Percentiles rank a stretch among this genome's conserved stretches.
Evolutionary conservation across 306 rosid species (phyloP).

Genomic region (Vachellia collinsii): DNA sequence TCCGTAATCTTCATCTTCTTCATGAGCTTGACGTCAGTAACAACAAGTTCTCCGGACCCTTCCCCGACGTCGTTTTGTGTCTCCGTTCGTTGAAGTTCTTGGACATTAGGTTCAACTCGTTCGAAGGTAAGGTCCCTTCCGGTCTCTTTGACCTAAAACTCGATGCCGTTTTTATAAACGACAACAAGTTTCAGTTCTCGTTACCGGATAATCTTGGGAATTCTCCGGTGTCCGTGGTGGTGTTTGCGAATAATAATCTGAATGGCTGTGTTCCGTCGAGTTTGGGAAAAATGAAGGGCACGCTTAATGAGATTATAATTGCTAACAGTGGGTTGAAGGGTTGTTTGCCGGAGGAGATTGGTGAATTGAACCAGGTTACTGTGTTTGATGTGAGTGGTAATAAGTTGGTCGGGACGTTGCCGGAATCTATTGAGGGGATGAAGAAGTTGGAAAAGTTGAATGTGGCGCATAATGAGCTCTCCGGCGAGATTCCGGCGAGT

Average conservation of each 20-base stretch:
- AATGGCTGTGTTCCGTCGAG: constrained; percentile 69
- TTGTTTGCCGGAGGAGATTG: constrained; percentile 67
- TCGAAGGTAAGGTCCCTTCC: constrained; percentile 61
- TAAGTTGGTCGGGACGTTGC: constrained; percentile 65
- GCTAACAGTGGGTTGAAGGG: constrained; percentile 67
- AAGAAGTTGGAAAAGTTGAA: constrained; percentile 74
- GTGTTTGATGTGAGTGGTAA: constrained; percentile 80
- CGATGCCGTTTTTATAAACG: constrained; percentile 80
- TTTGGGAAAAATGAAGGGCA: constrained; percentile 57
- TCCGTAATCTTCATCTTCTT: constrained; percentile 52
- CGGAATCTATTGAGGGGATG: constrained; percentile 62
- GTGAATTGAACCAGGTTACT: constrained; percentile 53
- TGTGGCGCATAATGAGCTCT: constrained; percentile 67
- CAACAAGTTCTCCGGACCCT: constrained; percentile 68
- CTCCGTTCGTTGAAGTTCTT: constrained; percentile 56
- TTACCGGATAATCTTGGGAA: constrained; percentile 65
- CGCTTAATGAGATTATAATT: constrained; percentile 69
- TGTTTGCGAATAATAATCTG: constrained; percentile 69
- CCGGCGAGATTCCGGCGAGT: constrained; percentile 66
- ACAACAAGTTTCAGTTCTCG: constrained; percentile 62
- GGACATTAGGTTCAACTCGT: constrained; percentile 73
- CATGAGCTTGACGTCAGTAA: constrained; percentile 78
- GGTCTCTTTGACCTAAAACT: constrained; percentile 63
- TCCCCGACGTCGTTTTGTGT: constrained; percentile 57
- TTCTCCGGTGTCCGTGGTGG: constrained; percentile 66